Conservation (phyloP, 2,329 filamentous ascomycete genomes). For the Aureobasidium subglaciale region DNA sequence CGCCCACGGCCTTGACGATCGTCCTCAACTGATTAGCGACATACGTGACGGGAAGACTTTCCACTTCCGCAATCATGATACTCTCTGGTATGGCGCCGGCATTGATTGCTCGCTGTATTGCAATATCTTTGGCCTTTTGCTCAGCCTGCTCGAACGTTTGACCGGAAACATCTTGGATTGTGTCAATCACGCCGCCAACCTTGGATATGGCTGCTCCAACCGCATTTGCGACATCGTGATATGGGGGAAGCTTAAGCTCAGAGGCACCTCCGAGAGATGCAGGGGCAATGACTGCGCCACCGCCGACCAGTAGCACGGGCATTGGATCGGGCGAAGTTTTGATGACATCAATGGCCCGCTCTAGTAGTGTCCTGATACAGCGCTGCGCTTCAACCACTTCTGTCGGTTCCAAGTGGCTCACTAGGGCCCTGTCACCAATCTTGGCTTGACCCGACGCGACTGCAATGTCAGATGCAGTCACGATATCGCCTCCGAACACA, state of each 20-base stretch:
- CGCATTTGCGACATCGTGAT: constrained; percentile 52
- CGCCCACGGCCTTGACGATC: constrained; percentile 27
- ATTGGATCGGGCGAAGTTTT: constrained; percentile 49
- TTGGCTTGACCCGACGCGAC: constrained; percentile 28
- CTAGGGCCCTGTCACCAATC: constrained; percentile 22
- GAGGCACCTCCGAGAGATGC: constrained; percentile 44
- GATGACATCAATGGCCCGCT: constrained; percentile 48
- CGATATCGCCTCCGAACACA: constrained; percentile 47
- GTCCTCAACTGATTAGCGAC: constrained; percentile 29
- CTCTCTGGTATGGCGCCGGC: constrained; percentile 30
- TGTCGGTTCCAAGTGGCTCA: constrained; percentile 17
- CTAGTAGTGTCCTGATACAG: constrained; percentile 42
- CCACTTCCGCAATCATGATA: constrained; percentile 41
- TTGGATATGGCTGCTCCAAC: constrained; percentile 55
- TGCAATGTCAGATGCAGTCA: constrained; percentile 49
- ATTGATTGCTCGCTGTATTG: constrained; percentile 31
- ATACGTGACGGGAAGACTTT: constrained; percentile 33
- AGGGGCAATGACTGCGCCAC: constrained; percentile 48
- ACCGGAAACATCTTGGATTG: constrained; percentile 41
- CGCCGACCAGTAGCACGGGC: constrained; percentile 51
- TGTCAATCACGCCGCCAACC: constrained; percentile 47
- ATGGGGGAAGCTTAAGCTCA: constrained; percentile 45
- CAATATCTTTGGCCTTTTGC: constrained; percentile 31
- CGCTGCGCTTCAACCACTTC: constrained; percentile 23
- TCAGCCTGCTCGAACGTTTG: constrained; percentile 33